Percentiles rank a stretch among this genome's conserved stretches.
Evolutionary conservation across 805 yeast species (phyloP).

Genomic region (Torulaspora maleeae): DNA sequence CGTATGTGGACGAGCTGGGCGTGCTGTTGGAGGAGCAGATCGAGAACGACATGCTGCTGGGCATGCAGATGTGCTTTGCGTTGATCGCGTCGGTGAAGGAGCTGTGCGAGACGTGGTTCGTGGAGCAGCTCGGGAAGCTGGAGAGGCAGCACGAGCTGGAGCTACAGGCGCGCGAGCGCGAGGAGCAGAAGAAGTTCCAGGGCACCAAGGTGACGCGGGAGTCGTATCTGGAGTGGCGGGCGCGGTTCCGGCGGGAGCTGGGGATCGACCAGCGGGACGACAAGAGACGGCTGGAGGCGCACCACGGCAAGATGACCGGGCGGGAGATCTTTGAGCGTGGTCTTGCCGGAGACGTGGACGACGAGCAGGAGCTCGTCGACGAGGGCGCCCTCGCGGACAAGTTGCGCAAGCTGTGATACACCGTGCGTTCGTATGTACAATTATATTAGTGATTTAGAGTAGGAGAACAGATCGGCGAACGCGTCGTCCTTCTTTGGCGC

Average conservation of each 20-base stretch:
- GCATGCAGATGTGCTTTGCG: constrained; percentile 89
- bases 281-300: constrained; percentile 51
- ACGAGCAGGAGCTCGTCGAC: constrained; percentile 39
- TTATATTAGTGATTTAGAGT: constrained; percentile 32
- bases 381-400: constrained; percentile 17
- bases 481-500: constrained; percentile 10
- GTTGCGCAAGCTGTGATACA: constrained; percentile 11
- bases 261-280: constrained; percentile 57
- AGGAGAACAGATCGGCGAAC: constrained; percentile 30
- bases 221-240: constrained; percentile 70
- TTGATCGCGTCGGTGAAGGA: constrained; percentile 75
- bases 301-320: constrained; percentile 78
- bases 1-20: constrained; percentile 39
- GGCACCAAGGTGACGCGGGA: constrained; percentile 88
- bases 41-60: constrained; percentile 62
- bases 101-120: constrained; percentile 65
- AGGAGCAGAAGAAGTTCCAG: constrained; percentile 82
- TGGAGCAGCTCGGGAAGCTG: constrained; percentile 46
- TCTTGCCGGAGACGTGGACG: constrained; percentile 67
- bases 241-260: constrained; percentile 63
- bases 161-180: constrained; percentile 60
- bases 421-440: background rate
- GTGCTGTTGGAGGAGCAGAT: constrained; percentile 37
- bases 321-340: constrained; percentile 87
- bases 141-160: constrained; percentile 58